Evolutionary conservation across 768 basidiomycete species (phyloP).

Genomic region (Rhizopogon vinicolor): DNA sequence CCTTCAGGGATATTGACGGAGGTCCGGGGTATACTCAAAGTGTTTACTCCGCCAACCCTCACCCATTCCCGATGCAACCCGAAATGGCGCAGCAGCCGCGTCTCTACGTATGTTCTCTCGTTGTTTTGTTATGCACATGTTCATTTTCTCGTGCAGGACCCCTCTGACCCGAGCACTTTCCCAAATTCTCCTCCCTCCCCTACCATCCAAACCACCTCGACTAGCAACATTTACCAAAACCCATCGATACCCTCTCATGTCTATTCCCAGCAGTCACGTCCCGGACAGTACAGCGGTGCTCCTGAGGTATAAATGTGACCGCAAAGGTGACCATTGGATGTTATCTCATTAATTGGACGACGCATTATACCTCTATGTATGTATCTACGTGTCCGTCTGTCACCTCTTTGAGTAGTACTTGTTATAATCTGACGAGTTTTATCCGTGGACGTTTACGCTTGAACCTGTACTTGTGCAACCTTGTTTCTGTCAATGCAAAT

Average conservation of each 20-base stretch:
- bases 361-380: background rate
- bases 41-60: slow-evolving; percentile 6
- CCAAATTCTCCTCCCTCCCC: slow-evolving; percentile 21
- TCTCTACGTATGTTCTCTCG: slow-evolving; percentile 23
- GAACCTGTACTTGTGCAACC: too few species aligned
- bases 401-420: background rate
- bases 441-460: background rate
- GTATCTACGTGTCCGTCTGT: background rate
- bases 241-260: slow-evolving; percentile 6
- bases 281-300: slow-evolving; percentile 17
- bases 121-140: background rate
- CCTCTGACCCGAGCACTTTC: slow-evolving; percentile 34
- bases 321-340: background rate
- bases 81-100: slow-evolving; percentile 16
- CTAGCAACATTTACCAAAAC: slow-evolving; percentile 2
- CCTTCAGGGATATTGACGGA: background rate
- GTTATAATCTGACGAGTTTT: background rate
- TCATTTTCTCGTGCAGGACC: slow-evolving; percentile 21
- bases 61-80: slow-evolving; percentile 7
- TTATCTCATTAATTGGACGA: background rate
- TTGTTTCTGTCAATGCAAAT: too few species aligned
- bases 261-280: slow-evolving; percentile 7
- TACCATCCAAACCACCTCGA: slow-evolving; percentile 6
- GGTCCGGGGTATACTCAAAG: slow-evolving; percentile 1
- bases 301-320: slow-evolving; percentile 18